Conservation (phyloP, 352 stramenopile species). For the Globisporangium paddicum region DNA sequence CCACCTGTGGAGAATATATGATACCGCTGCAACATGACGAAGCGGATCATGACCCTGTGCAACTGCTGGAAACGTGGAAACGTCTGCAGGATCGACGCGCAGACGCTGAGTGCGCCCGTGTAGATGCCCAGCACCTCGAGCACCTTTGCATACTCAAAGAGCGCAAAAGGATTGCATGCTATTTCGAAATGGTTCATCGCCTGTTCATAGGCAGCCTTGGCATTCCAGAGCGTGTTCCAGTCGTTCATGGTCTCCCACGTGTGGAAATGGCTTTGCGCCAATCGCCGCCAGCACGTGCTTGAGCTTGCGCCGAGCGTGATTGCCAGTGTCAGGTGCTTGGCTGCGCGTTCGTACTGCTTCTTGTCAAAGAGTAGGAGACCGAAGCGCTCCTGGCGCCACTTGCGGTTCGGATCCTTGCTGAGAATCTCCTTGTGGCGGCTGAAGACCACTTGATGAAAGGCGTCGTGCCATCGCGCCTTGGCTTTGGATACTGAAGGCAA, state of each 20-base stretch:
- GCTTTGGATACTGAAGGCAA: constrained; percentile 2
- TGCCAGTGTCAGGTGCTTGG: constrained; percentile 40
- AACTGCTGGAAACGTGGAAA: constrained; percentile 45
- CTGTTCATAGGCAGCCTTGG: constrained; percentile 51
- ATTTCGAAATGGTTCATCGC: constrained; percentile 47
- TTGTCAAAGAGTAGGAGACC: constrained; percentile 43
- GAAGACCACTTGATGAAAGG: constrained; percentile 42
- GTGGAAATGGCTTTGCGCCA: constrained; percentile 52
- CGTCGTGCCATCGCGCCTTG: constrained; percentile 30
- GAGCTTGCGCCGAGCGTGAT: constrained; percentile 40
- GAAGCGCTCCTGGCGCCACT: constrained; percentile 66
- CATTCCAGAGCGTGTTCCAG: constrained; percentile 63
- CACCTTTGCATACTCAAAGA: constrained; percentile 50
- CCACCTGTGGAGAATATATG: constrained; percentile 27
- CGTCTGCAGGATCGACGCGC: constrained; percentile 40
- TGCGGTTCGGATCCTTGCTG: constrained; percentile 43
- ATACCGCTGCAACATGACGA: constrained; percentile 54
- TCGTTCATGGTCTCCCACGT: constrained; percentile 38
- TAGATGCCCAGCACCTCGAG: constrained; percentile 50
- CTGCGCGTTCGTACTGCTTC: constrained; percentile 31
- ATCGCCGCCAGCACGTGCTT: constrained; percentile 43
- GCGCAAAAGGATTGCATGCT: constrained; percentile 33
- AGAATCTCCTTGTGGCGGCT: constrained; percentile 56
- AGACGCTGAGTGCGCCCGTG: constrained; percentile 37
- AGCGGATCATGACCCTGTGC: constrained; percentile 37